Evolutionary conservation across 1,284 basidiomycete genomes (phyloP).

Genomic region (Bjerkandera adusta): DNA sequence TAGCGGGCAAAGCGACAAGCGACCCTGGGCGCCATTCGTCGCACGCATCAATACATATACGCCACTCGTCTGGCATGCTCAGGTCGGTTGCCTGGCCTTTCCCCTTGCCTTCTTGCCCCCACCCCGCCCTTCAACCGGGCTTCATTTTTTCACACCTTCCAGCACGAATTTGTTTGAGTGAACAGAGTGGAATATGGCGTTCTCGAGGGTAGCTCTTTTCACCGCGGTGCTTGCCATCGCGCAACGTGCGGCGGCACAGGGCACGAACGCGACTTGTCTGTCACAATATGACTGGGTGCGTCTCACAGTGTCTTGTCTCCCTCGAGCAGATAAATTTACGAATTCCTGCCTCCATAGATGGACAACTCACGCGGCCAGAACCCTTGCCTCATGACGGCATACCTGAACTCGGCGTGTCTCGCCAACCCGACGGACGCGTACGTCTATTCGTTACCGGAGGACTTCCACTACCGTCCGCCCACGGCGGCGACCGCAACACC

Average conservation of each 20-base stretch:
- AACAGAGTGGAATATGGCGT: too few relatives aligned
- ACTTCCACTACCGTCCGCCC: constrained; percentile 15
- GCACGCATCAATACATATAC: too few relatives aligned
- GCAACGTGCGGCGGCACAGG: constrained; percentile 5
- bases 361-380: constrained; percentile 15
- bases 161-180: too few relatives aligned
- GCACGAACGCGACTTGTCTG: constrained; percentile 18
- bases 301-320: background rate
- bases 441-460: constrained; percentile 14
- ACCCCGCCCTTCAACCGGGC: too few relatives aligned
- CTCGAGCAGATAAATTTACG: background rate
- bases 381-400: constrained; percentile 18
- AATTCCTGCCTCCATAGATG: constrained; percentile 7
- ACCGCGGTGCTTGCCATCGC: background rate
- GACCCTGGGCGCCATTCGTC: too few relatives aligned
- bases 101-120: too few relatives aligned
- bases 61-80: too few relatives aligned
- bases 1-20: too few relatives aligned
- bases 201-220: background rate
- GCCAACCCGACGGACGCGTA: constrained; percentile 15
- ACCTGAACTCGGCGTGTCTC: constrained; percentile 19
- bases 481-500: constrained; percentile 6
- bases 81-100: too few relatives aligned
- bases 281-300: constrained; percentile 16
- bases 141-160: too few relatives aligned